Evolutionary conservation across 2,329 filamentous ascomycete genomes (phyloP), one percentile per base, ranked within the genome.

Genomic region (Stenocarpella maydis): DNA sequence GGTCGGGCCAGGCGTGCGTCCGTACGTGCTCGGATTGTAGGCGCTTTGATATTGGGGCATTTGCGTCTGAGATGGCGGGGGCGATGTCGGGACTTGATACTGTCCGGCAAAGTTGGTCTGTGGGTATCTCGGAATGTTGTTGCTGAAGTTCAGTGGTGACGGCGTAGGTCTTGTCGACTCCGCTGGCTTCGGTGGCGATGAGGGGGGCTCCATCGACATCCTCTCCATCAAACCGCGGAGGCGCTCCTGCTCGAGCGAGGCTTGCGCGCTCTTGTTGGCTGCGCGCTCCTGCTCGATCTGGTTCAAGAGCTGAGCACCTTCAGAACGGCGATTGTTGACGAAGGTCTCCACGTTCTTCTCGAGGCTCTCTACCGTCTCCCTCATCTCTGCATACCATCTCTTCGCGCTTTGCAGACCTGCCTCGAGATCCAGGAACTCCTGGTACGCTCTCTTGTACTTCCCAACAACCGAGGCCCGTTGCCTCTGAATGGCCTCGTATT

Each of bases 321-420:
- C 96, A 0, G 93, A 91, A 71, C 95, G 86, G 64, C 96, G 89
- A 79, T 99, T 99, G 82, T 94, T 97, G 73, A 99, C 95, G 80
- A 99, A 99, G 0, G 92, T 92, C 73, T 98, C 95, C 1, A 99
- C 96, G 75, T 99, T 99, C 86, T 97, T 96, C 75, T 94, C 90
- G 49, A 98, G 83, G 77, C 93, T 97, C 73, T 95, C 92, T 0
- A 97, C 94, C 0, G 94, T 98, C 73, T 98, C 94, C 75, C 91
- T 92, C 94, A 98, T 99, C 78, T 98, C 96, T 3, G 88, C 87
- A 78, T 99, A 99, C 88, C 97, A 99, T 66, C 90, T 91, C 80
- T 96, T 95, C 8, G 97, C 96, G 73, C 95, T 91, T 76, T 92
- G 88, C 5, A 99, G 84, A 2, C 96, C 96, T 10, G 94, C 92